Conservation (phyloP, 495 filamentous ascomycete genomes). For the Talaromyces trachyspermus region DNA sequence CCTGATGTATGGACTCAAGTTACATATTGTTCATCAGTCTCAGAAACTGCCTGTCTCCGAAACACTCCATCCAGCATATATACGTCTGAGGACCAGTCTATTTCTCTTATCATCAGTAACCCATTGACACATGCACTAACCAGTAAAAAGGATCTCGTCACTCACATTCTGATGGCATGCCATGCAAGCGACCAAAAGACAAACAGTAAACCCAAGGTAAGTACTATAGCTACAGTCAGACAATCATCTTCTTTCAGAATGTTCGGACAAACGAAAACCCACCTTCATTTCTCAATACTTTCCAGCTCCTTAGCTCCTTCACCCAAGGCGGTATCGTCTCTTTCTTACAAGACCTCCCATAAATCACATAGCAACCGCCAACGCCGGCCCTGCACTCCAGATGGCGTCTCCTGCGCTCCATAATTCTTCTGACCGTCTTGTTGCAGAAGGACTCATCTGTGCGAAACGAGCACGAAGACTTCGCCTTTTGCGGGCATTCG, state of each 20-base stretch:
- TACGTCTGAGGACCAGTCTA: too few relatives aligned
- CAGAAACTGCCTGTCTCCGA: too few relatives aligned
- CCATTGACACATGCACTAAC: too few relatives aligned
- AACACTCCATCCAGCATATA: too few relatives aligned
- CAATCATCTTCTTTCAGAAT: background rate
- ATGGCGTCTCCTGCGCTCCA: conserved; percentile 36
- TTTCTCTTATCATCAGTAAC: too few relatives aligned
- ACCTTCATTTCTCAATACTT: conserved; percentile 1
- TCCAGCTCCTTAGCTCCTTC: conserved; percentile 10
- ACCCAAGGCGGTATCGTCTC: conserved; percentile 29
- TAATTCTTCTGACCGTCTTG: conserved; percentile 30
- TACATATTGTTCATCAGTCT: too few relatives aligned
- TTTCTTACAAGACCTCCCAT: conserved; percentile 28
- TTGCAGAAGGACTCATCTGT: conserved; percentile 41
- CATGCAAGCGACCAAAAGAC: conserved; percentile 1
- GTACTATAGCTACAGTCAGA: background rate
- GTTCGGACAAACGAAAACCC: background rate
- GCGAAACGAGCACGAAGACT: conserved; percentile 38
- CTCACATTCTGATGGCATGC: background rate
- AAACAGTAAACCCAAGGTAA: background rate
- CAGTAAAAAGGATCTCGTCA: too few relatives aligned
- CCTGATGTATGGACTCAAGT: too few relatives aligned
- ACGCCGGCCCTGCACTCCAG: conserved; percentile 25
- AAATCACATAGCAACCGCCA: conserved; percentile 30
- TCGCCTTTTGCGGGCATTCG: conserved; percentile 39